Conservation (phyloP, 371 early-diverging fungal species). For the Apophysomyces variabilis region DNA sequence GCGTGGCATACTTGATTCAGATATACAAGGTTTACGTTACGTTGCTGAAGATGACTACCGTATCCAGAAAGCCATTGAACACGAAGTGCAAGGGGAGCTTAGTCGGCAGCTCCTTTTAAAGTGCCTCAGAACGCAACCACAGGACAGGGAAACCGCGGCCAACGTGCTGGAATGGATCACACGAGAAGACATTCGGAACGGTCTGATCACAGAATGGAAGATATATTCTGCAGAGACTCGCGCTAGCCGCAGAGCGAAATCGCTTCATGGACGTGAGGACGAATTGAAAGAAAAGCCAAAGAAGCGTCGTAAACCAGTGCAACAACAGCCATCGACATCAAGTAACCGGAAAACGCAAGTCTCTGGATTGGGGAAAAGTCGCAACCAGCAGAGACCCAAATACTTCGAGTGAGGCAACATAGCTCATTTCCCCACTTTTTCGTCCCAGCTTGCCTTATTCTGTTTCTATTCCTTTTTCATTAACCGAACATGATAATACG, state of each 20-base stretch:
- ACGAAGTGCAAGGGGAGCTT: slow-evolving; percentile 52
- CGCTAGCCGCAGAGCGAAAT: slow-evolving; percentile 40
- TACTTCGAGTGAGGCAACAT: slow-evolving; percentile 28
- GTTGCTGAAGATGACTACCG: slow-evolving; percentile 62
- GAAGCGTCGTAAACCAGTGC: not conserved
- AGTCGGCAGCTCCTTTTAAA: slow-evolving; percentile 57
- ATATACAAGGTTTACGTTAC: slow-evolving; percentile 64
- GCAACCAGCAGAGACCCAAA: slow-evolving; percentile 17
- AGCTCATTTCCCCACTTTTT: slow-evolving; percentile 7
- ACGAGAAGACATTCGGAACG: slow-evolving; percentile 32
- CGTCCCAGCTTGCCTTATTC: not conserved
- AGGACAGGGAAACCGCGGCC: slow-evolving; percentile 53
- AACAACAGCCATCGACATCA: not conserved
- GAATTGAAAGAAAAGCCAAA: slow-evolving; percentile 8
- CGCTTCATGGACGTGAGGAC: slow-evolving; percentile 20
- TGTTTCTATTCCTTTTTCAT: no score
- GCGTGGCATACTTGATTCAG: slow-evolving; percentile 69
- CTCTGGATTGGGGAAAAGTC: slow-evolving; percentile 11
- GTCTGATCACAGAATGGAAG: slow-evolving; percentile 53
- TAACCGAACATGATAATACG: not conserved
- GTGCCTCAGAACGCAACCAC: slow-evolving; percentile 55
- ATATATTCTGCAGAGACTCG: slow-evolving; percentile 52
- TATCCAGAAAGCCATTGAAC: slow-evolving; percentile 59
- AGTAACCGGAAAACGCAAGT: not conserved
- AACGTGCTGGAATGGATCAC: slow-evolving; percentile 53